Conservation (phyloP, 2,329 filamentous ascomycete species). For the Seiridium unicorne region DNA sequence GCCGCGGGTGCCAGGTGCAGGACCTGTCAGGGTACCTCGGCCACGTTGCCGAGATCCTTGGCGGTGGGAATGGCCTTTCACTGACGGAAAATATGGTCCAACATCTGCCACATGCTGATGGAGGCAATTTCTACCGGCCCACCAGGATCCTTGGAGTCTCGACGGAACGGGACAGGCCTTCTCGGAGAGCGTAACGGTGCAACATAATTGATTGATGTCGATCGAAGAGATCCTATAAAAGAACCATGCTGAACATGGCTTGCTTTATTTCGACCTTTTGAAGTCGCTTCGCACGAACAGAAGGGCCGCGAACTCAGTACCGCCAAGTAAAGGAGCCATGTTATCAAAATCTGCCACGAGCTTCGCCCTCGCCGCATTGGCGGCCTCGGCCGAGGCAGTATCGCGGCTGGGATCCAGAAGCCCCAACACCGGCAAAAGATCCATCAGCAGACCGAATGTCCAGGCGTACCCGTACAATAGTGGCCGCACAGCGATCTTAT, state of each 20-base stretch:
- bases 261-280: too few relatives aligned
- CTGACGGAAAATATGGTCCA: background rate
- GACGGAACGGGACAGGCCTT: too few relatives aligned
- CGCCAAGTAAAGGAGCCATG: background rate
- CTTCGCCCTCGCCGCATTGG: background rate
- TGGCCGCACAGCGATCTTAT: conserved; percentile 10
- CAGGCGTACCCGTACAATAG: background rate
- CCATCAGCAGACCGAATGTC: conserved; percentile 1
- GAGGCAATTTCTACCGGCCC: background rate
- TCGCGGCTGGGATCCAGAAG: background rate
- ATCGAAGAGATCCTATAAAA: background rate
- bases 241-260: background rate
- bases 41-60: background rate
- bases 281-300: too few relatives aligned
- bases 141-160: background rate
- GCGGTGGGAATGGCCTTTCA: background rate
- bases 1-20: background rate
- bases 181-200: too few relatives aligned
- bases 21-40: background rate
- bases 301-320: too few relatives aligned
- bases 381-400: background rate
- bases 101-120: background rate
- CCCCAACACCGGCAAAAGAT: background rate
- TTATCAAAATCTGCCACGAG: background rate
- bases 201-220: background rate